A percentile compares a stretch with the other conserved stretches of the same genome.
Conservation (phyloP, 2,329 filamentous ascomycete species). For the Cladosporium cucumerinum region DNA sequence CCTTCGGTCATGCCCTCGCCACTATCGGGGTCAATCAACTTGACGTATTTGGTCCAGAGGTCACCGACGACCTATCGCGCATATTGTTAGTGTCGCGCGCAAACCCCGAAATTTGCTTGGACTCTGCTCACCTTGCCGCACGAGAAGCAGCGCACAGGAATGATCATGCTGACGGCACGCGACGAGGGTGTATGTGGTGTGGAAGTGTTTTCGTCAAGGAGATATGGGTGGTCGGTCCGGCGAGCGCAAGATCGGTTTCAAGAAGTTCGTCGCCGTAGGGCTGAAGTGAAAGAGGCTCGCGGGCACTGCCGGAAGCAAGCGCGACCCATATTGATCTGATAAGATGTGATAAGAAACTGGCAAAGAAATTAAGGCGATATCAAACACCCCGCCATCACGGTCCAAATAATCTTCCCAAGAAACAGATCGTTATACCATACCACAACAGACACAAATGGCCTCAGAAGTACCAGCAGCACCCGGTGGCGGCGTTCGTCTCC, state of each 20-base stretch:
- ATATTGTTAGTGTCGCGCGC: constrained; percentile 31
- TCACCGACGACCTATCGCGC: constrained; percentile 79
- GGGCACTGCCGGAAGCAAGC: not conserved
- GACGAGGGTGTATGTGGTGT: not conserved
- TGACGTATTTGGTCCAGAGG: constrained; percentile 93
- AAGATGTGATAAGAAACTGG: not conserved
- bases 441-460: not conserved
- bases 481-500: constrained; percentile 11
- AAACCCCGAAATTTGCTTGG: constrained; percentile 10
- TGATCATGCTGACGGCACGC: constrained; percentile 74
- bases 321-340: not conserved
- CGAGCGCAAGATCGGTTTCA: constrained; percentile 6
- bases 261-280: constrained; percentile 5
- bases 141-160: constrained; percentile 96
- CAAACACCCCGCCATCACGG: not conserved
- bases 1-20: constrained; percentile 57
- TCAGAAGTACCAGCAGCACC: not conserved
- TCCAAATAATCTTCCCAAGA: not conserved
- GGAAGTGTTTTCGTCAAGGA: not conserved
- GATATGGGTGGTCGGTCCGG: not conserved
- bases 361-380: constrained; percentile 1
- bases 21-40: constrained; percentile 76
- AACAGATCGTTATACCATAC: not conserved
- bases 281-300: not conserved
- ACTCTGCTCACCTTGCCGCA: constrained; percentile 81